These are phyloP conservation scores for Coniosporium tulheliwenetii DNA, from an alignment of 2,329 filamentous ascomycete genomes.

Conservation along the genomic window DNA sequence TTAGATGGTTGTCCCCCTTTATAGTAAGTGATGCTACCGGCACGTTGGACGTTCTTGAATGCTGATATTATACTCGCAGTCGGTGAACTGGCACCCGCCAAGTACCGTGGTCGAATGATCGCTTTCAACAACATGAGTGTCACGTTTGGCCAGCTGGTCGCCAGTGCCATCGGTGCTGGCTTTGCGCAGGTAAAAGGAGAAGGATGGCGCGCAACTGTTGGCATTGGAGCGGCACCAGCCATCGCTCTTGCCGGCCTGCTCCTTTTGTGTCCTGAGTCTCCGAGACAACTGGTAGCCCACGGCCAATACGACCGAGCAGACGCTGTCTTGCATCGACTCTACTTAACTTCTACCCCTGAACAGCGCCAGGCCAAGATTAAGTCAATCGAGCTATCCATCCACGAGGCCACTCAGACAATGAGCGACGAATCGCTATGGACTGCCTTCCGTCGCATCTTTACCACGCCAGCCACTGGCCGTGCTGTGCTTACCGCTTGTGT, in stretches of 20 bases:
- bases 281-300: constrained; percentile 23
- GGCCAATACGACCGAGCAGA: constrained; percentile 16
- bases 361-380: constrained; percentile 10
- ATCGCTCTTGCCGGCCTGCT: constrained; percentile 18
- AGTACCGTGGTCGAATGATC: constrained; percentile 20
- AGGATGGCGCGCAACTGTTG: constrained; percentile 18
- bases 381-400: constrained; percentile 13
- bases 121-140: constrained; percentile 22
- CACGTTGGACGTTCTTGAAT: too few species aligned
- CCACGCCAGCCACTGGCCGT: constrained; percentile 19
- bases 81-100: constrained; percentile 15
- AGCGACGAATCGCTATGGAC: constrained; percentile 14
- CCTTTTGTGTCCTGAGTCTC: constrained; percentile 18
- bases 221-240: constrained; percentile 19
- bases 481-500: constrained; percentile 22
- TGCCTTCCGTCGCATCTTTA: constrained; percentile 17
- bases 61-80: constrained; percentile 26
- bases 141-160: constrained; percentile 15
- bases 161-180: constrained; percentile 16
- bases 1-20: constrained; percentile 9
- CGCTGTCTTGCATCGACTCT: constrained; percentile 19
- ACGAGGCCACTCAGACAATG: constrained; percentile 13
- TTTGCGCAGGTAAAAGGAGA: constrained; percentile 15
- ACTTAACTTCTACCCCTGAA: constrained; percentile 8
- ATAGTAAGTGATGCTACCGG: too few species aligned